Evolutionary conservation across 1,284 basidiomycete species (phyloP).

Genomic region (Boletus holoroseus): DNA sequence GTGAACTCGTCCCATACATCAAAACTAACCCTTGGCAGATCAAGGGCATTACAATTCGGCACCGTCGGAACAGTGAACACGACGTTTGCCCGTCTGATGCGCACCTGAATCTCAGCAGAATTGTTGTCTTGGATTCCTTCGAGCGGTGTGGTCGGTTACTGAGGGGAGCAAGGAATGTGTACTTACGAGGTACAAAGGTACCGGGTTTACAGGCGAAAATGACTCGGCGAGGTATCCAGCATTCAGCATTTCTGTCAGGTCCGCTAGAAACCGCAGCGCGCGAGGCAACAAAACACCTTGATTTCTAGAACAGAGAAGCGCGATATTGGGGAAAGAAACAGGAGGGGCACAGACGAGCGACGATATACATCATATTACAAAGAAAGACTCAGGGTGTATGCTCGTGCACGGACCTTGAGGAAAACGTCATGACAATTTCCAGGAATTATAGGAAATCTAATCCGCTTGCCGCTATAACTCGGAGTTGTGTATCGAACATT

Average conservation of each 20-base stretch:
- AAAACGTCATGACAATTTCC: too few species aligned
- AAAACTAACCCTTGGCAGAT: background rate
- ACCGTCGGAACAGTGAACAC: background rate
- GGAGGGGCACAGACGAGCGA: too few species aligned
- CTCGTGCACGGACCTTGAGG: too few species aligned
- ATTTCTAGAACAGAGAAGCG: too few species aligned
- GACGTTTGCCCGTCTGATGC: background rate
- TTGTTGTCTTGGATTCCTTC: background rate
- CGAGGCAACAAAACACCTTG: too few species aligned
- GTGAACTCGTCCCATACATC: background rate
- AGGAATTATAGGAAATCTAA: background rate
- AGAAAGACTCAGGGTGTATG: too few species aligned
- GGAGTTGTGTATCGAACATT: background rate
- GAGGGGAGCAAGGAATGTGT: background rate
- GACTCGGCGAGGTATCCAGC: background rate
- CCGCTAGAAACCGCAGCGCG: too few species aligned
- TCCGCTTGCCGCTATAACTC: background rate
- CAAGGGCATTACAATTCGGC: accelerated
- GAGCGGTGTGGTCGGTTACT: background rate
- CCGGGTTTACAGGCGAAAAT: background rate
- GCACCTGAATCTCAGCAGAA: accelerated
- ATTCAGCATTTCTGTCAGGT: background rate
- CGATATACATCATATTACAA: too few species aligned
- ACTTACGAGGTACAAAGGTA: background rate
- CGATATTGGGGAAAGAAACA: too few species aligned